Conservation (phyloP, 2,329 filamentous ascomycete species). For the Xylaria polymorpha region DNA sequence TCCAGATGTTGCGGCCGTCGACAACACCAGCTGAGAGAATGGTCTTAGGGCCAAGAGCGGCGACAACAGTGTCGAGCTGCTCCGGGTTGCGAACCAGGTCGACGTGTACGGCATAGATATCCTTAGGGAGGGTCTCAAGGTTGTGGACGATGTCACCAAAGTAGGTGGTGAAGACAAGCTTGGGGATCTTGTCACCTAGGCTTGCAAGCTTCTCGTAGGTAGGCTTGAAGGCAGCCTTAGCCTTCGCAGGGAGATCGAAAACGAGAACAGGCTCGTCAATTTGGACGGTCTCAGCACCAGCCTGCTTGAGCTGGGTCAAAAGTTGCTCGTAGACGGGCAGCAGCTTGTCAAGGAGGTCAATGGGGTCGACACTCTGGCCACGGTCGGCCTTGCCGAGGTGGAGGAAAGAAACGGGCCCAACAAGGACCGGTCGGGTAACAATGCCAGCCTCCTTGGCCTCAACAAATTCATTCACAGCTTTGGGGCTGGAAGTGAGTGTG, state of each 20-base stretch:
- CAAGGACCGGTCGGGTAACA: conserved; percentile 88
- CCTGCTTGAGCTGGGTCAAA: conserved; percentile 91
- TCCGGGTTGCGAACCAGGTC: conserved; percentile 98
- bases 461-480: conserved; percentile 93
- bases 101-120: conserved; percentile 87
- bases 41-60: conserved; percentile 87
- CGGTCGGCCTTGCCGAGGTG: conserved; percentile 98
- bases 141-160: conserved; percentile 99
- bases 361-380: conserved; percentile 91
- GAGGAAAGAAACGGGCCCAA: conserved; percentile 98
- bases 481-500: conserved; percentile 86
- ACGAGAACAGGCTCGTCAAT: conserved; percentile 98
- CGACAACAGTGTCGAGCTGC: conserved; percentile 88
- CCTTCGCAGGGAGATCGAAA: conserved; percentile 88
- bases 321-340: conserved; percentile 95
- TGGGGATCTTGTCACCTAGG: conserved; percentile 83
- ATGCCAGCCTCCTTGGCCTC: conserved; percentile 99
- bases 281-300: conserved; percentile 95
- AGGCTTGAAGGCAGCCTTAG: conserved; percentile 98
- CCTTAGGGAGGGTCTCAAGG: conserved; percentile 85
- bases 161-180: conserved; percentile 94
- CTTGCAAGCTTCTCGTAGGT: conserved; percentile 88
- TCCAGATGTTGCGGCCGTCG: conserved; percentile 99
- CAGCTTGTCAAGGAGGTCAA: conserved; percentile 92
- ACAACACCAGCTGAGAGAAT: conserved; percentile 95